A percentile compares a stretch with the other conserved stretches of the same genome.
Conservation (phyloP, 2,329 filamentous ascomycete species). For the Cytospora piceicola region DNA sequence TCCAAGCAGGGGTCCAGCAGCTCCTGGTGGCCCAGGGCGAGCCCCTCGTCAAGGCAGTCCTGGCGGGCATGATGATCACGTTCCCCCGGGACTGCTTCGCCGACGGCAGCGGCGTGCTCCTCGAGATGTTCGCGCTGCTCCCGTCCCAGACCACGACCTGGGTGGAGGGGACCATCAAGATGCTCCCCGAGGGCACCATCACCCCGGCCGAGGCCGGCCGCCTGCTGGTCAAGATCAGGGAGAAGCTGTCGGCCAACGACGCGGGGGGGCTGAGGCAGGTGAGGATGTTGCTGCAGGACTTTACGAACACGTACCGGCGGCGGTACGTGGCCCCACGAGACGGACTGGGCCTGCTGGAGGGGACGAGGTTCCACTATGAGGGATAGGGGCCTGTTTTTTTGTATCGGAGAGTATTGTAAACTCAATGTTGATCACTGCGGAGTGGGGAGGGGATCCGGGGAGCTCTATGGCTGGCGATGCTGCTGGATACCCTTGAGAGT, state of each 20-base stretch:
- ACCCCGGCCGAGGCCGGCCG: conserved; percentile 79
- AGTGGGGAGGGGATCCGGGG: neutral
- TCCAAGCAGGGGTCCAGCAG: conserved; percentile 73
- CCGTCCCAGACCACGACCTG: conserved; percentile 79
- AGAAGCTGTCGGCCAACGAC: conserved; percentile 71
- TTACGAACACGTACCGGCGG: conserved; percentile 91
- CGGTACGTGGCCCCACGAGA: conserved; percentile 95
- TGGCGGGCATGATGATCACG: conserved; percentile 99
- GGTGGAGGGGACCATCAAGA: conserved; percentile 80
- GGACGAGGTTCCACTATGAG: conserved; percentile 81
- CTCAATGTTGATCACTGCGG: neutral
- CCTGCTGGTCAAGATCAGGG: conserved; percentile 78
- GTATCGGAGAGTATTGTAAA: conserved; percentile 13
- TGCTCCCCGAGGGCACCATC: conserved; percentile 83
- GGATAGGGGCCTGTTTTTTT: conserved; percentile 52
- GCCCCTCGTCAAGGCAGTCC: conserved; percentile 79
- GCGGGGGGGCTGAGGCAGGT: conserved; percentile 71
- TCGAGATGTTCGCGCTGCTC: conserved; percentile 85
- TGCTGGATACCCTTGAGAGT: neutral
- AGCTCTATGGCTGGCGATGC: conserved; percentile 9
- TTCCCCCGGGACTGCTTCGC: conserved; percentile 96
- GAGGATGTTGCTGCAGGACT: conserved; percentile 86
- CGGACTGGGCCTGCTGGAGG: conserved; percentile 84
- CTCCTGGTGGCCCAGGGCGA: conserved; percentile 74
- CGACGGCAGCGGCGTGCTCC: conserved; percentile 89